A percentile compares a stretch with the other conserved stretches of the same genome.
Evolutionary conservation across 202 grass and related monocot species (phyloP).

Genomic region (Elaeis oleifera): DNA sequence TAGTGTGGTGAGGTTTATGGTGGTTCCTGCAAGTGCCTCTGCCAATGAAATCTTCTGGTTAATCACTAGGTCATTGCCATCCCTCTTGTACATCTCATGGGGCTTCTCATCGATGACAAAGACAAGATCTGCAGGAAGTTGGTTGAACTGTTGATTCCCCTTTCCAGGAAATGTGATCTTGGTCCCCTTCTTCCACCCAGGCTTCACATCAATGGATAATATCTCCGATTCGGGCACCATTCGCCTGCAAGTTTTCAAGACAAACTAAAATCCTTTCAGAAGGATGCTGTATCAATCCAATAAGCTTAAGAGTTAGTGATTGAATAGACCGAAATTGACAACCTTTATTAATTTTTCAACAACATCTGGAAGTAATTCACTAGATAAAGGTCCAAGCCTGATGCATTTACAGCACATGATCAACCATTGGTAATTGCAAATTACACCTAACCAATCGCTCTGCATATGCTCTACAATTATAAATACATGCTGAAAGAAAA

Average conservation of each 20-base stretch:
- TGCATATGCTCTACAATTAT: too few relatives aligned
- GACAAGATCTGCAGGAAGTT: constrained; percentile 37
- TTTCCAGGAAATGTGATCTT: constrained; percentile 71
- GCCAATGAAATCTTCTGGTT: constrained; percentile 27
- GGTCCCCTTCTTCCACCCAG: constrained; percentile 86
- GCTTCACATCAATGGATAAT: constrained; percentile 62
- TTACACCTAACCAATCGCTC: too few relatives aligned
- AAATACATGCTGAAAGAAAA: too few relatives aligned
- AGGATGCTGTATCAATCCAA: not conserved
- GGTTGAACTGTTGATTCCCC: constrained; percentile 38
- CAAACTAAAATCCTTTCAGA: constrained; percentile 8
- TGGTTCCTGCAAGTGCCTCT: constrained; percentile 52
- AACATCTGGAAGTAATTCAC: too few relatives aligned
- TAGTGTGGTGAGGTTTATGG: constrained; percentile 42
- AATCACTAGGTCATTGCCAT: constrained; percentile 36
- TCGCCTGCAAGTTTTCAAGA: constrained; percentile 15
- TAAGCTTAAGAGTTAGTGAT: too few relatives aligned
- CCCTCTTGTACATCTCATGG: constrained; percentile 51
- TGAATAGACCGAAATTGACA: too few relatives aligned
- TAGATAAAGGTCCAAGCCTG: too few relatives aligned
- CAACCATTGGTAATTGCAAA: too few relatives aligned
- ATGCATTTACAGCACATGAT: too few relatives aligned
- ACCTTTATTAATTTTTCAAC: too few relatives aligned
- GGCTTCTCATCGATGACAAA: constrained; percentile 80
- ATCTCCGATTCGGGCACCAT: constrained; percentile 48